A percentile compares a stretch with the other conserved stretches of the same genome.
These are phyloP conservation scores for Thelonectria olida DNA, from an alignment of 2,329 filamentous ascomycete species.

Conservation along the genomic window DNA sequence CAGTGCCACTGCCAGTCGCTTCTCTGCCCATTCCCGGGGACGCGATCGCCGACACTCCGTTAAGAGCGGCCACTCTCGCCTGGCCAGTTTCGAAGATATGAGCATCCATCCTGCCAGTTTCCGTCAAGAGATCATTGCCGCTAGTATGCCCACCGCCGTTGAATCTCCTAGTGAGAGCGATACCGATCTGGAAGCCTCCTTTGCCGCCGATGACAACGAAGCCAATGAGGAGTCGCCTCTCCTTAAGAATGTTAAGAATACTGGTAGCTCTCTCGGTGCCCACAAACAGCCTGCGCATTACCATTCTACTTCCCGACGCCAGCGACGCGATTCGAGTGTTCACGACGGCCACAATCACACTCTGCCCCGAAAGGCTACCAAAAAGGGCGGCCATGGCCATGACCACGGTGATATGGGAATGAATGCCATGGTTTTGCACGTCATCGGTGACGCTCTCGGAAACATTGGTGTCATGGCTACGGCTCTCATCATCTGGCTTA, in stretches of 20 bases:
- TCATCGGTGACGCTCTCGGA: slow-evolving; percentile 84
- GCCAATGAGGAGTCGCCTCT: slow-evolving; percentile 58
- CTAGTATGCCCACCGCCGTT: slow-evolving; percentile 65
- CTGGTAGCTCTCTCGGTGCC: slow-evolving; percentile 41
- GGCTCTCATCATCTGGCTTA: slow-evolving; percentile 91
- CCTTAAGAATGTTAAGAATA: slow-evolving; percentile 51
- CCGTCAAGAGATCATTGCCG: slow-evolving; percentile 90
- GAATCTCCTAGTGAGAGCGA: slow-evolving; percentile 65
- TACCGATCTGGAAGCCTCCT: slow-evolving; percentile 57
- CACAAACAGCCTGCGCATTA: slow-evolving; percentile 33
- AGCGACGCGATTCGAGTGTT: slow-evolving; percentile 59
- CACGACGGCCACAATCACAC: slow-evolving; percentile 85
- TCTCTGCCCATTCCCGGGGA: slow-evolving; percentile 48
- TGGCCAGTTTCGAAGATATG: slow-evolving; percentile 75
- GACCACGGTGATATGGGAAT: slow-evolving; percentile 93
- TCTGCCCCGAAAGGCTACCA: slow-evolving; percentile 70
- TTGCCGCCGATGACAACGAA: slow-evolving; percentile 52
- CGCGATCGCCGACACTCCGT: slow-evolving; percentile 56
- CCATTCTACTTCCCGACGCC: slow-evolving; percentile 40
- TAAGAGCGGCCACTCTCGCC: slow-evolving; percentile 64
- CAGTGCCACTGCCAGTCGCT: slow-evolving; percentile 41
- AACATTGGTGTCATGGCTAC: slow-evolving; percentile 88
- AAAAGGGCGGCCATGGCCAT: slow-evolving; percentile 76
- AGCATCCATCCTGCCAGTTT: slow-evolving; percentile 91
- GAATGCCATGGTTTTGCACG: slow-evolving; percentile 82